Percentiles rank a stretch among this genome's conserved stretches.
Evolutionary conservation across 1,139 yeast species (phyloP).

Genomic region (Hemisphaericaspora xylofermentans): DNA sequence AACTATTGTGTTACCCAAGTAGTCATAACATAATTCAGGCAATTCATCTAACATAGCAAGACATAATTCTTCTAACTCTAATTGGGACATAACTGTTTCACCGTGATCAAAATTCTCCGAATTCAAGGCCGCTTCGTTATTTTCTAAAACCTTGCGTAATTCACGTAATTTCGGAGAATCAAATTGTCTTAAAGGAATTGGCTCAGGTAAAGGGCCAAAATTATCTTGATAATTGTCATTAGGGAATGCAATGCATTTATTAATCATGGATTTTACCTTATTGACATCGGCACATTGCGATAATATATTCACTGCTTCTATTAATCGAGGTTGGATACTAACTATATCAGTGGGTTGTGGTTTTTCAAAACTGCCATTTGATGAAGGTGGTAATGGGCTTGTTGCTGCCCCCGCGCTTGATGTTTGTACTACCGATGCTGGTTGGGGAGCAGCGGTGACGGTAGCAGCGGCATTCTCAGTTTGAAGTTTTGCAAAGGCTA

Average conservation of each 20-base stretch:
- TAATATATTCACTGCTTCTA: conserved; percentile 23
- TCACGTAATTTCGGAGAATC: conserved; percentile 82
- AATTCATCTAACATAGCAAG: conserved; percentile 84
- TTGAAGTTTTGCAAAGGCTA: conserved; percentile 65
- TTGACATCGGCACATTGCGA: conserved; percentile 26
- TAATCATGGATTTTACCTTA: conserved; percentile 33
- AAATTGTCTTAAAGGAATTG: conserved; percentile 62
- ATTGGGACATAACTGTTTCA: conserved; percentile 26
- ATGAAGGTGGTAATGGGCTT: background rate
- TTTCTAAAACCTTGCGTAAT: conserved; percentile 55
- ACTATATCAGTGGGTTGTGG: conserved; percentile 27
- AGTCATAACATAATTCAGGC: conserved; percentile 89
- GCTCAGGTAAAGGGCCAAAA: conserved; percentile 73
- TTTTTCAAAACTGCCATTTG: conserved; percentile 7
- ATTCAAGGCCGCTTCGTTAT: conserved; percentile 25
- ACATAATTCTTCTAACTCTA: conserved; percentile 80
- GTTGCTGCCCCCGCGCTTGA: conserved; percentile 2
- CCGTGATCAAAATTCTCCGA: conserved; percentile 4
- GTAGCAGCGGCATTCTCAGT: conserved; percentile 15
- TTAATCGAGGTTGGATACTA: conserved; percentile 25
- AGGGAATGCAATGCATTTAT: conserved; percentile 31
- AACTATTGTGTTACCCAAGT: conserved; percentile 92
- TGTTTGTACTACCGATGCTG: conserved; percentile 1
- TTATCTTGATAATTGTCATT: conserved; percentile 41
- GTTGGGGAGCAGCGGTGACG: conserved; percentile 1